Base-by-base conservation (phyloP, 495 filamentous ascomycete genomes). In the Hyaloscypha finlandica region DNA sequence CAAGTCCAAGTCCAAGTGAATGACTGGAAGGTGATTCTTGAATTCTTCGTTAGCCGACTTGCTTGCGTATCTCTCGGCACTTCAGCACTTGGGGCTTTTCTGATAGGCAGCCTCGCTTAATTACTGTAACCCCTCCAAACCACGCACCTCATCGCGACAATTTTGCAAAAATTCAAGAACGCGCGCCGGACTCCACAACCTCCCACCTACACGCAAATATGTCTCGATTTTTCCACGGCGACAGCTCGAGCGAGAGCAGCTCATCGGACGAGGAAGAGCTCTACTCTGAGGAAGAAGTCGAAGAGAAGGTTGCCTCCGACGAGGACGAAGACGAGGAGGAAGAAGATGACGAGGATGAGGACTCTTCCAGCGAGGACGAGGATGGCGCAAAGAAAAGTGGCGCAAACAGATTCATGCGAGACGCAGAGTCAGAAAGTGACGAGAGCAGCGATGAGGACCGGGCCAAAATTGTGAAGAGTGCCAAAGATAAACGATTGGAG, bases 401-500 rank as follows among this genome's bases (percentile, higher is more conserved):
- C 74, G 86, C 88, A 59, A 89, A 80, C 68, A 84, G 86, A 74
- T 99, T 98, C 88, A 85, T 98, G 83, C 84, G 84, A 70, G 89
- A 90, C 76, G 83, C 80, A 52, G 85, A 81, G 9, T 88, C 84
- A 32, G 91, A 92, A 35, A 92, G 90, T 72, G 93, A 96, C 70
- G 90, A 92, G 62, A 91, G 88, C 71, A 90, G 91, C 71, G 91
- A 92, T 65, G 94, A 96, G 66, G 92, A 92, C 54, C 85, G 86
- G 65, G 87, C 88, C 61, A 94, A 91, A 61, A 80, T 96, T 66
- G 89, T 93, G 63, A 98, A 97, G 86, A 97, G 93, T 77, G 94
- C 93, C 61, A 98, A 97, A 81, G 94, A 98, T 79, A 99, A 99
- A 84, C 86, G 95, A 51, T 80, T 93, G 65, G 96, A 97, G 74